Base-by-base conservation (phyloP, 2,329 filamentous ascomycete genomes). In the Onygena corvina region DNA sequence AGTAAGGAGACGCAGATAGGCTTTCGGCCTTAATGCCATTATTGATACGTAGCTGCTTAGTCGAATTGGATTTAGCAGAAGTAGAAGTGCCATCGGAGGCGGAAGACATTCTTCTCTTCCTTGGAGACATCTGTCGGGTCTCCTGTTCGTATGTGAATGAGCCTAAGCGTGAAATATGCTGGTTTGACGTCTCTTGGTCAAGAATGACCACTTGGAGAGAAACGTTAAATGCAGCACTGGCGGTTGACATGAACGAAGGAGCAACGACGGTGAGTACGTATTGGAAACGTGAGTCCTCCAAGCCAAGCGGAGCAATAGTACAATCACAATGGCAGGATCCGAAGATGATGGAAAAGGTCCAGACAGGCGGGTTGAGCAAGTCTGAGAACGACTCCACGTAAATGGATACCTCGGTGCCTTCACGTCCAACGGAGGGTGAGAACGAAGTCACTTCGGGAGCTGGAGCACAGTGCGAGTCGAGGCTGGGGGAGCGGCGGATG, bases 321-420 rank as follows among this genome's bases (percentile, higher is more conserved):
- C 81, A 81, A 49, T 78, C 73, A 64, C 81, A 83, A 64, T 81
- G 81, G 59, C 84, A 79, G n/a, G 76, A 74, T n/a, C 86, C 87
- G 65, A 94, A 93, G 42, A 81, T 76, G 49, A 94, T 67, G 55
- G 70, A 81, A 59, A 86, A 80, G 46, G 47, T 50, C 8, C 61
- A 60, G 36, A 61, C 71, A 58, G 71, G 75, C 51, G 73, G 74
- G 27, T 73, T 75, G 64, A 81, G 76, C 50, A 94, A 68, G 60
- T 94, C 83, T 68, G 85, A 86, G 52, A 81, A 76, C 36, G 84
- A 83, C 47, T 81, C 80, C 25, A 94, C 76, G 61, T 85, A 83
- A 55, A 94, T 74, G 52, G 77, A 75, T 7, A 94, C 71, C 58
- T 81, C 81, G 16, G 83, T 84, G 48, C 84, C 84, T 60, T 77